Evolutionary conservation across 2,329 filamentous ascomycete genomes (phyloP).

Genomic region (Ophiocordyceps sinensis): DNA sequence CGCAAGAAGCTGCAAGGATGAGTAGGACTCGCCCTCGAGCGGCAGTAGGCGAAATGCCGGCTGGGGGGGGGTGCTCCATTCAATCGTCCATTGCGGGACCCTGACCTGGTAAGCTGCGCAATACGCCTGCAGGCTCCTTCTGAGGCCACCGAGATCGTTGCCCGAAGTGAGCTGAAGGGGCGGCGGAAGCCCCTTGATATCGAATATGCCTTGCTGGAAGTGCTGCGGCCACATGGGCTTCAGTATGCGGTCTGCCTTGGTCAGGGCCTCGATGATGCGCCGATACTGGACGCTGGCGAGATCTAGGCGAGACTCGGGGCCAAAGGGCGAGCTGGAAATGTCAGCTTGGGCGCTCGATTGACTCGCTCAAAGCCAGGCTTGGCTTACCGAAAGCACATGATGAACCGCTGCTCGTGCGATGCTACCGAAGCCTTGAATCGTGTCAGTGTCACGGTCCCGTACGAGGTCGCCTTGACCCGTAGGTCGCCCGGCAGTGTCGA

Average conservation of each 20-base stretch:
- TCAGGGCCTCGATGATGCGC: slow-evolving; percentile 37
- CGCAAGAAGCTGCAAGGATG: slow-evolving; percentile 37
- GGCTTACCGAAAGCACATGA: slow-evolving; percentile 37
- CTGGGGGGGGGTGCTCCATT: slow-evolving; percentile 24
- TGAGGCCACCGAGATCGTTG: slow-evolving; percentile 39
- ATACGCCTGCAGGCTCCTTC: slow-evolving; percentile 39
- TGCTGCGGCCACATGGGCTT: slow-evolving; percentile 45
- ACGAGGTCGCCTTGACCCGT: slow-evolving; percentile 32
- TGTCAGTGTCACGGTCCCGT: slow-evolving; percentile 37
- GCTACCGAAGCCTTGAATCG: slow-evolving; percentile 34
- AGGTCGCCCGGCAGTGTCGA: slow-evolving; percentile 28
- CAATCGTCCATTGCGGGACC: slow-evolving; percentile 36
- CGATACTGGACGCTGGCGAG: slow-evolving; percentile 40
- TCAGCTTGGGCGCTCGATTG: background rate
- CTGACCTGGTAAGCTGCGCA: slow-evolving; percentile 35
- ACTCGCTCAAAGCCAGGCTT: background rate
- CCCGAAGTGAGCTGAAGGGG: slow-evolving; percentile 38
- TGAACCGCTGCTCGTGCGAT: slow-evolving; percentile 40
- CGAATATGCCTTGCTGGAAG: slow-evolving; percentile 38
- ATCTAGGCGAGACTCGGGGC: slow-evolving; percentile 29
- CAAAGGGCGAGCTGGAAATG: slow-evolving; percentile 23
- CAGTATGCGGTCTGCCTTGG: slow-evolving; percentile 37
- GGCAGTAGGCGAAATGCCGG: slow-evolving; percentile 40
- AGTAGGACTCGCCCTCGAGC: slow-evolving; percentile 24
- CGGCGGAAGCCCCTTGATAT: slow-evolving; percentile 35